Evolutionary conservation across 257 asterid species (phyloP).

Genomic region (Fraxinus anomala): DNA sequence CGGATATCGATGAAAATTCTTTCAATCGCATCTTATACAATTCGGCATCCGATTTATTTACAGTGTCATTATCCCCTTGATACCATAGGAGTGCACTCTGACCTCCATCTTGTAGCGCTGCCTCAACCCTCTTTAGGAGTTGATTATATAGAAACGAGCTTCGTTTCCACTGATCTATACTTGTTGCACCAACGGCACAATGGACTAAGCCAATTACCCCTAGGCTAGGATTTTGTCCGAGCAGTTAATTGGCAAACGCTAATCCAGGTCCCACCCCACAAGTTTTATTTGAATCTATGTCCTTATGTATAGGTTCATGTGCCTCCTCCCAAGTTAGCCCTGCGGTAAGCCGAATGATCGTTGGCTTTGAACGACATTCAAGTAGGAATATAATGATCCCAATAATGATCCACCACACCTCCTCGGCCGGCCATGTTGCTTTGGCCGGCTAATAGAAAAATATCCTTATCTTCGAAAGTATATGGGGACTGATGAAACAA

Average conservation of each 20-base stretch:
- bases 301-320: too few species aligned
- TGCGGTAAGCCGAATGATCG: too few species aligned
- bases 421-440: too few species aligned
- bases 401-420: too few species aligned
- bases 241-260: constrained; percentile 37
- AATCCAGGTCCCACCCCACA: constrained; percentile 39
- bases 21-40: neutral
- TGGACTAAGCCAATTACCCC: constrained; percentile 39
- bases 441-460: too few species aligned
- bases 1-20: neutral
- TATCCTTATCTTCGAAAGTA: too few species aligned
- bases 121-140: constrained; percentile 21
- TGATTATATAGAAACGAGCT: constrained; percentile 32
- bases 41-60: neutral
- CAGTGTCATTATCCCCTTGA: constrained; percentile 17
- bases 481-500: too few species aligned
- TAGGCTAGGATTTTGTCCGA: neutral
- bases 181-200: constrained; percentile 44
- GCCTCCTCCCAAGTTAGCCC: too few species aligned
- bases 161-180: constrained; percentile 30
- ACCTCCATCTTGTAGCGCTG: constrained; percentile 16
- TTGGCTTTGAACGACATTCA: too few species aligned
- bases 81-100: constrained; percentile 19
- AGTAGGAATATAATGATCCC: too few species aligned
- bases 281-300: too few species aligned